Evolutionary conservation across 148 eudicot species (phyloP).

Genomic region (Beta vulgaris): DNA sequence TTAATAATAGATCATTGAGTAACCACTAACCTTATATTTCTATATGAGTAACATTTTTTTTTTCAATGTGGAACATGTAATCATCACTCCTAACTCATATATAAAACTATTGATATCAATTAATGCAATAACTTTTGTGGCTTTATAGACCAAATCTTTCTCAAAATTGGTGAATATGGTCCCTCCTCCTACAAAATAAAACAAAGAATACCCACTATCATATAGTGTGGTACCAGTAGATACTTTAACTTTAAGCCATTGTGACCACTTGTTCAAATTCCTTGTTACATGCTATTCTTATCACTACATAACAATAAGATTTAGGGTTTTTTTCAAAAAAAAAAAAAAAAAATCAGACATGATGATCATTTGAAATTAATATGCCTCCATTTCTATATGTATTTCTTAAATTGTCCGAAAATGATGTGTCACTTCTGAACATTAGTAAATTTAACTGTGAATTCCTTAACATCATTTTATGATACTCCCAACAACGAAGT

Average conservation of each 20-base stretch:
- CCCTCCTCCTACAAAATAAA: not conserved
- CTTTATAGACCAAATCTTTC: slow-evolving; percentile 14
- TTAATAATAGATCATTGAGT: no score
- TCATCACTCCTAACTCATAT: no score
- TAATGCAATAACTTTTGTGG: not conserved
- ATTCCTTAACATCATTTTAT: no score
- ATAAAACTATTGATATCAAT: no score
- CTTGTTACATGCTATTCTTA: slow-evolving; percentile 1
- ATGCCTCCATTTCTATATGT: no score
- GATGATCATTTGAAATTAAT: not conserved
- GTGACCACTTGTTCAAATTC: slow-evolving; percentile 10
- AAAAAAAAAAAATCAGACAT: not conserved
- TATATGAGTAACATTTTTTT: no score
- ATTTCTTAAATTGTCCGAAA: no score
- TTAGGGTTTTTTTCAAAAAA: not conserved
- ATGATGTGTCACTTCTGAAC: no score
- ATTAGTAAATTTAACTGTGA: no score
- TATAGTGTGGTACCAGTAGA: slow-evolving; percentile 10
- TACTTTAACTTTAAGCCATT: not conserved
- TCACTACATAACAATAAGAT: not conserved
- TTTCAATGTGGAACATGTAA: no score
- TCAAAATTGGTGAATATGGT: slow-evolving; percentile 10
- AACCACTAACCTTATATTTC: no score
- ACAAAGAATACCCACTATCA: not conserved
- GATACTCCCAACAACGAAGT: no score